A percentile compares a stretch with the other conserved stretches of the same genome.
Conservation (phyloP, 164 flowering plant genomes). For the Dillenia suffruticosa region DNA sequence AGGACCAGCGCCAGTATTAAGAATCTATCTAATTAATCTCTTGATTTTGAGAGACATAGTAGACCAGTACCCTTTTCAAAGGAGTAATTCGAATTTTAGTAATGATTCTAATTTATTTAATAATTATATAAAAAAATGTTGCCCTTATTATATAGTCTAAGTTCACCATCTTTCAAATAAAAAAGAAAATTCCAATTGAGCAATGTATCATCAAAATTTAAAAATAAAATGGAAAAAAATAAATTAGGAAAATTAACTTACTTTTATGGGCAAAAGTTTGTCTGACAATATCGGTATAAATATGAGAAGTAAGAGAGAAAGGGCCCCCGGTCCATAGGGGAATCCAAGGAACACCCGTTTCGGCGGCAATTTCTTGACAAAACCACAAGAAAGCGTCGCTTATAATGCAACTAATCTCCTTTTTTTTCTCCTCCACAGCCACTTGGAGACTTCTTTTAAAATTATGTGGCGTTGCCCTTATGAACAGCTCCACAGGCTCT, state of each 20-base stretch:
- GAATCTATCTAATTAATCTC: no score
- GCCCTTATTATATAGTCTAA: no score
- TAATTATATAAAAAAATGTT: no score
- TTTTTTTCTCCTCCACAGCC: slow-evolving; percentile 15
- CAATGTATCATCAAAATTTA: no score
- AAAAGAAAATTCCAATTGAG: no score
- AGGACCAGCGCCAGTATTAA: no score
- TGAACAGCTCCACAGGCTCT: slow-evolving; percentile 30
- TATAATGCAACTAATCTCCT: slow-evolving; percentile 26
- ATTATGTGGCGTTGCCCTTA: slow-evolving; percentile 30
- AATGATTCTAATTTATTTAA: no score
- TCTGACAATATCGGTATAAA: slow-evolving; percentile 26
- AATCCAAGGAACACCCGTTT: slow-evolving; percentile 39
- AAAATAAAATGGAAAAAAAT: no score
- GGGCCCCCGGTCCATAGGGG: slow-evolving; percentile 36
- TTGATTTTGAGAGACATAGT: no score
- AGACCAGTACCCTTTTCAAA: no score
- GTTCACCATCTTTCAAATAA: no score
- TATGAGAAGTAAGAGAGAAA: slow-evolving; percentile 19
- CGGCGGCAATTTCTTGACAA: slow-evolving; percentile 31
- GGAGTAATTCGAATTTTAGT: no score
- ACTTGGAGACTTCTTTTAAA: slow-evolving; percentile 19
- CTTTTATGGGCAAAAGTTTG: slow-evolving; percentile 4
- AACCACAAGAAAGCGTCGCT: slow-evolving; percentile 40
- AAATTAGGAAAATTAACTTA: neutral